Evolutionary conservation across 2,329 filamentous ascomycete species (phyloP).

Genomic region (Rasamsonia emersonii): DNA sequence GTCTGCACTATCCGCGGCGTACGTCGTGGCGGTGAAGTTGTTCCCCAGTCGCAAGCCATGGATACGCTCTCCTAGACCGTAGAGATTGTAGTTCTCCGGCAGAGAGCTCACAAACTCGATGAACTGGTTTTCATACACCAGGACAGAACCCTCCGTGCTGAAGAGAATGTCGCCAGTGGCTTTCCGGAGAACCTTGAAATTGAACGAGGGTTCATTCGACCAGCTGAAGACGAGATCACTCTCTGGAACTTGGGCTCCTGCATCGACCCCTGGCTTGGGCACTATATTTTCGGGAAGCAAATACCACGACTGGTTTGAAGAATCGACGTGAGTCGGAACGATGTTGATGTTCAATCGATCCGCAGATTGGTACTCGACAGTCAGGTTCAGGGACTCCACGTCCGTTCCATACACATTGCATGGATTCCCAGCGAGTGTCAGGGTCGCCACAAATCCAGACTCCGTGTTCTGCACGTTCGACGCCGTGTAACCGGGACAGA

Average conservation of each 20-base stretch:
- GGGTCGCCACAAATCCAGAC: slow-evolving; percentile 43
- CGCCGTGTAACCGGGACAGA: slow-evolving; percentile 55
- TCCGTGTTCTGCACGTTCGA: slow-evolving; percentile 39
- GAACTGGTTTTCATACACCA: slow-evolving; percentile 71
- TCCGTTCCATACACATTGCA: slow-evolving; percentile 74
- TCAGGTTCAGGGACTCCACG: slow-evolving; percentile 55
- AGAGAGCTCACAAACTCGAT: slow-evolving; percentile 61
- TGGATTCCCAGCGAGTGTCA: slow-evolving; percentile 44
- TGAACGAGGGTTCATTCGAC: slow-evolving; percentile 51
- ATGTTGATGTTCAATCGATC: slow-evolving; percentile 65
- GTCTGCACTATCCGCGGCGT: slow-evolving; percentile 59
- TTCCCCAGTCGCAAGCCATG: slow-evolving; percentile 63
- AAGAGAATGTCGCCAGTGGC: slow-evolving; percentile 60
- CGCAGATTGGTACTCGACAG: slow-evolving; percentile 57
- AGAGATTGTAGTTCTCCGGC: slow-evolving; percentile 65
- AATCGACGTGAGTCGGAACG: slow-evolving; percentile 52
- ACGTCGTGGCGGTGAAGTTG: slow-evolving; percentile 62
- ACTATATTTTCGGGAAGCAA: slow-evolving; percentile 57
- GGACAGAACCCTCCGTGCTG: slow-evolving; percentile 52
- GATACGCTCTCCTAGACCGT: slow-evolving; percentile 66
- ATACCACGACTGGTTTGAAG: slow-evolving; percentile 58
- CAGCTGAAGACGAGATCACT: slow-evolving; percentile 45
- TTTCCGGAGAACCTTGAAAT: slow-evolving; percentile 47
- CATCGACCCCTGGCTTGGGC: slow-evolving; percentile 44
- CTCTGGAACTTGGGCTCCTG: slow-evolving; percentile 26